Evolutionary conservation across 1,284 basidiomycete genomes (phyloP).

Genomic region (Naganishia sp.): DNA sequence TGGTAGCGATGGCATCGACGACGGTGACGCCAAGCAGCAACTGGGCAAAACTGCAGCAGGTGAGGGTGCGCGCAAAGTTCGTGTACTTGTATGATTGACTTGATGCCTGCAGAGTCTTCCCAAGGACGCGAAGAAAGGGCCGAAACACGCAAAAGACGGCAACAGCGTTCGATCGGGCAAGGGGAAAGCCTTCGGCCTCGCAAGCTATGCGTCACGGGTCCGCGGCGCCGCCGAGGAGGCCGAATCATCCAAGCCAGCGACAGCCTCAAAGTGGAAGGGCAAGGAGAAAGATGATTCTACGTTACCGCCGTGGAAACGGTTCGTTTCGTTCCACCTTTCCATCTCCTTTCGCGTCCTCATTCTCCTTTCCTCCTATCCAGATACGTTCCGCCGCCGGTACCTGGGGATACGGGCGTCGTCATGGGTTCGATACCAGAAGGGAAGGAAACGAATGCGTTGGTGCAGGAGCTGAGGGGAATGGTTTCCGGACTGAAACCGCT

Average conservation of each 20-base stretch:
- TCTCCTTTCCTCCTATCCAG: constrained; percentile 14
- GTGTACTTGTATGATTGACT: neutral
- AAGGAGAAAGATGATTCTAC: constrained; percentile 25
- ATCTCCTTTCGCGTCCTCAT: constrained; percentile 25
- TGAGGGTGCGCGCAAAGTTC: constrained; percentile 18
- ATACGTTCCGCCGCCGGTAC: constrained; percentile 34
- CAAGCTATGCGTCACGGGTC: constrained; percentile 14
- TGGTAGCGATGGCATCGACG: constrained; percentile 4
- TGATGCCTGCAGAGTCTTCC: constrained; percentile 9
- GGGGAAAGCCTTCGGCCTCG: constrained; percentile 12
- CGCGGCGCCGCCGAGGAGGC: neutral
- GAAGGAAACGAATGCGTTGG: constrained; percentile 39
- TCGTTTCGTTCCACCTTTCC: constrained; percentile 22
- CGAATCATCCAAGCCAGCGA: neutral
- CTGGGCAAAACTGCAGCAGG: constrained; percentile 46
- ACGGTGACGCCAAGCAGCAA: constrained; percentile 41
- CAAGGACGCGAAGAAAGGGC: constrained; percentile 28
- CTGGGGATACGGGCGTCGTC: constrained; percentile 21
- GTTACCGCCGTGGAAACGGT: constrained; percentile 12
- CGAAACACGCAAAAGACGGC: constrained; percentile 12
- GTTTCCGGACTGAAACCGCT: constrained; percentile 40
- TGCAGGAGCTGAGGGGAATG: constrained; percentile 48
- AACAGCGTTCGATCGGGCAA: constrained; percentile 7
- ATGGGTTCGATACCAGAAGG: constrained; percentile 38
- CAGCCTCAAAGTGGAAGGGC: constrained; percentile 23